phyloP scores from a whole-genome alignment of 768 basidiomycete species.

The Hygrocybe punicea region DNA sequence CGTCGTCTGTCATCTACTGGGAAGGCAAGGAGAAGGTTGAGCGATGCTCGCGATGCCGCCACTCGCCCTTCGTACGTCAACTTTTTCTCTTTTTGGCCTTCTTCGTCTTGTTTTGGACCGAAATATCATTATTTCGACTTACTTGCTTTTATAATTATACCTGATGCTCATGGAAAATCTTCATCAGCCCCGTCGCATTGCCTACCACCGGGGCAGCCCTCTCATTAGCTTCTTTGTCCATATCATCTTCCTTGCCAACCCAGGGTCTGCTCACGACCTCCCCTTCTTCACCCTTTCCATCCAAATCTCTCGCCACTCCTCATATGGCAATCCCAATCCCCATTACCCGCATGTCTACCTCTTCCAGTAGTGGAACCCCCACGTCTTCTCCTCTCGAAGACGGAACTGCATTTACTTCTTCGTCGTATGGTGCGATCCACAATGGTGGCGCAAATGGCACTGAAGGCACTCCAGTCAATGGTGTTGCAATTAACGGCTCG shows the following conservation, averaged over 20 bases:
- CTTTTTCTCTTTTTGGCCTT: conserved; percentile 5
- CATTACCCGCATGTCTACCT: background rate
- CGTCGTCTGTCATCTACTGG: conserved; percentile 70
- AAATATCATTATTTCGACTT: background rate
- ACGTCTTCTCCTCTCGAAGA: background rate
- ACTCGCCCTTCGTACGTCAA: conserved; percentile 65
- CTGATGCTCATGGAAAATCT: background rate
- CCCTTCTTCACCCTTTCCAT: conserved; percentile 32
- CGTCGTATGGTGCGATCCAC: conserved; percentile 13
- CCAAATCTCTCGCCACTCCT: background rate
- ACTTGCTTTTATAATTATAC: conserved; percentile 1
- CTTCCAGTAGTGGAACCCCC: background rate
- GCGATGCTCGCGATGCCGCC: conserved; percentile 78
- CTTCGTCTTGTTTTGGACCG: background rate
- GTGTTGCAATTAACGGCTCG: conserved; percentile 21
- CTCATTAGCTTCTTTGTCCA: conserved; percentile 44
- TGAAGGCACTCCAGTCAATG: background rate
- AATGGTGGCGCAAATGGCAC: background rate
- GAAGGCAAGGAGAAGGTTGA: conserved; percentile 65
- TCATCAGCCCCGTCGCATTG: conserved; percentile 31
- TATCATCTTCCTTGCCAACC: conserved; percentile 42
- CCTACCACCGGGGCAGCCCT: conserved; percentile 36
- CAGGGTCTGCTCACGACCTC: conserved; percentile 17
- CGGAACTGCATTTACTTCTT: background rate
- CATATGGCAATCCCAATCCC: background rate